Evolutionary conservation across 106 monocot species (phyloP).

Genomic region (Vanilla planifolia): DNA sequence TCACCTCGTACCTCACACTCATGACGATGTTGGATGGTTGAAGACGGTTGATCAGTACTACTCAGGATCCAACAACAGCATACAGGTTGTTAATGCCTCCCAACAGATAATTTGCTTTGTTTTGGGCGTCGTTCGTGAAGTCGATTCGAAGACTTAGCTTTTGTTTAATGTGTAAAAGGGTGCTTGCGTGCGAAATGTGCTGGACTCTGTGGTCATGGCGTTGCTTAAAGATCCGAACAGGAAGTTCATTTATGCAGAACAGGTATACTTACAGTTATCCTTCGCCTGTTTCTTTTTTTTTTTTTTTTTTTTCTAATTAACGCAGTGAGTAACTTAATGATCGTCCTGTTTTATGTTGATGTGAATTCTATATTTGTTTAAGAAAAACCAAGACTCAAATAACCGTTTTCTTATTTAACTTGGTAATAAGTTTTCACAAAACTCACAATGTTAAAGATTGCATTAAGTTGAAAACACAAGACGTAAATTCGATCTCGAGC

Average conservation of each 20-base stretch:
- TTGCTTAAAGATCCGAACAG: slow-evolving; percentile 30
- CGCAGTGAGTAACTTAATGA: no score
- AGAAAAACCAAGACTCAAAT: no score
- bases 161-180: slow-evolving; percentile 15
- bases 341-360: no score
- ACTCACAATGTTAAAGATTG: no score
- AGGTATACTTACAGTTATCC: no score
- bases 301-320: no score
- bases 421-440: no score
- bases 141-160: neutral
- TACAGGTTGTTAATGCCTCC: slow-evolving; percentile 22
- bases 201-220: slow-evolving; percentile 44
- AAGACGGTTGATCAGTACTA: slow-evolving; percentile 73
- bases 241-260: slow-evolving; percentile 38
- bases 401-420: no score
- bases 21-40: slow-evolving; percentile 70
- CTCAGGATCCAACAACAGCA: slow-evolving; percentile 58
- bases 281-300: no score
- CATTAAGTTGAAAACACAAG: no score
- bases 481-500: no score
- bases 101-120: neutral
- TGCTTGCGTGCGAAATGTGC: slow-evolving; percentile 36
- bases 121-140: neutral
- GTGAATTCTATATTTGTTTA: no score
- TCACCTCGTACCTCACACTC: slow-evolving; percentile 65